These are phyloP conservation scores for Larix kaempferi DNA, from an alignment of 75 land plant genomes.

Conservation along the genomic window DNA sequence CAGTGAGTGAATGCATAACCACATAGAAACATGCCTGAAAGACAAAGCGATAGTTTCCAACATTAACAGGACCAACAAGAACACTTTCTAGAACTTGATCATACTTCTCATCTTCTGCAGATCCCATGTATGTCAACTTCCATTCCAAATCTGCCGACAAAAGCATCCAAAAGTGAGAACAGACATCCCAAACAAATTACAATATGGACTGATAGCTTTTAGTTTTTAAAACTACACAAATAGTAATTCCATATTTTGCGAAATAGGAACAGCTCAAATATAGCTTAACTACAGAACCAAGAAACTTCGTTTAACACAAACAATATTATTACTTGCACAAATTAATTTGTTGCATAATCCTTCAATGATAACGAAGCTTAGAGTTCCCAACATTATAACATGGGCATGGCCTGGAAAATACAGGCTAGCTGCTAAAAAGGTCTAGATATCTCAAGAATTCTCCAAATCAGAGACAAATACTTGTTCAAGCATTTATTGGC, in stretches of 20 bases:
- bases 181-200: neutral
- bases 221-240: neutral
- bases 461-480: too few relatives aligned
- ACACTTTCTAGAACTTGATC: slow-evolving; percentile 96
- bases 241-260: neutral
- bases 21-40: slow-evolving; percentile 49
- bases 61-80: slow-evolving; percentile 97
- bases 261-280: neutral
- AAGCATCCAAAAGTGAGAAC: neutral
- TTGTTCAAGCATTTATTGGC: too few relatives aligned
- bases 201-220: neutral
- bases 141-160: slow-evolving; percentile 84
- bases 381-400: neutral
- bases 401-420: too few relatives aligned
- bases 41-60: slow-evolving; percentile 94
- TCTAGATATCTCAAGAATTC: too few relatives aligned
- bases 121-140: slow-evolving; percentile 96
- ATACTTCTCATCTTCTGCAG: slow-evolving; percentile 98
- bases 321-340: too few relatives aligned
- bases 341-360: too few relatives aligned
- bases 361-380: neutral
- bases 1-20: neutral
- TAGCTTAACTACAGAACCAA: too few relatives aligned
- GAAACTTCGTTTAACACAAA: too few relatives aligned
- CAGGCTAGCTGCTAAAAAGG: too few relatives aligned